phyloP scores from a whole-genome alignment of 306 rosid genomes.

The Gastrolobium bilobum region DNA sequence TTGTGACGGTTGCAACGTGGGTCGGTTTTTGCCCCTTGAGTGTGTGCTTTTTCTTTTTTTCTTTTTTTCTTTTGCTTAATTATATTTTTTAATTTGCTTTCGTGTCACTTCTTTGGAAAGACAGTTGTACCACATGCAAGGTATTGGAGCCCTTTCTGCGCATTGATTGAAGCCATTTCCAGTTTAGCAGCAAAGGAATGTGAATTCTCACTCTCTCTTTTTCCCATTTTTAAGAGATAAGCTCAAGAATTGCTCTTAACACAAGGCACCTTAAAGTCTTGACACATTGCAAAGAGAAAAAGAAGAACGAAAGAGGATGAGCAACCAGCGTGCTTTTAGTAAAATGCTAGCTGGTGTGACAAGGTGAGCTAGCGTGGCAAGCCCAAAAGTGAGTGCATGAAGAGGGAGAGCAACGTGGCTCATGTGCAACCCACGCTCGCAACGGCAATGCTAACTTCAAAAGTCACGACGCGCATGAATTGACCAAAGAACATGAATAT shows the following conservation, averaged over 20 bases:
- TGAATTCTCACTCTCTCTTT: neutral
- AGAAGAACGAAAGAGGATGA: neutral
- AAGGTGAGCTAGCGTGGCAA: constrained; percentile 14
- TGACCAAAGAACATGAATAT: neutral
- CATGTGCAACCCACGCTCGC: no score
- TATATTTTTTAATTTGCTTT: neutral
- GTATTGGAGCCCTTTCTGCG: neutral
- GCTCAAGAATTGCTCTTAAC: neutral
- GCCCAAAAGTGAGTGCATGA: neutral
- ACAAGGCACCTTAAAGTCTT: neutral
- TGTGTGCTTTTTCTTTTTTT: neutral
- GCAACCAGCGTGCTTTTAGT: neutral
- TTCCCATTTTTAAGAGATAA: neutral
- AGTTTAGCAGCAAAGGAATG: neutral
- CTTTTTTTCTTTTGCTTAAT: neutral
- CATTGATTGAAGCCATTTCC: constrained; percentile 6
- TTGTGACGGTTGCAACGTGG: constrained; percentile 18
- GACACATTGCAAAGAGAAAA: neutral
- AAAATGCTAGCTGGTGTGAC: neutral
- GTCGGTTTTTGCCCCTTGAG: neutral
- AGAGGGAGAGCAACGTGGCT: neutral
- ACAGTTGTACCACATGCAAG: constrained; percentile 47
- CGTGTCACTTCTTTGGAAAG: neutral
- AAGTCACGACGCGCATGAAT: neutral
- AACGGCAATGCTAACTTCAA: neutral